A percentile compares a stretch with the other conserved stretches of the same genome.
Conservation (phyloP, 1,284 basidiomycete species). For the Volvariella volvacea region DNA sequence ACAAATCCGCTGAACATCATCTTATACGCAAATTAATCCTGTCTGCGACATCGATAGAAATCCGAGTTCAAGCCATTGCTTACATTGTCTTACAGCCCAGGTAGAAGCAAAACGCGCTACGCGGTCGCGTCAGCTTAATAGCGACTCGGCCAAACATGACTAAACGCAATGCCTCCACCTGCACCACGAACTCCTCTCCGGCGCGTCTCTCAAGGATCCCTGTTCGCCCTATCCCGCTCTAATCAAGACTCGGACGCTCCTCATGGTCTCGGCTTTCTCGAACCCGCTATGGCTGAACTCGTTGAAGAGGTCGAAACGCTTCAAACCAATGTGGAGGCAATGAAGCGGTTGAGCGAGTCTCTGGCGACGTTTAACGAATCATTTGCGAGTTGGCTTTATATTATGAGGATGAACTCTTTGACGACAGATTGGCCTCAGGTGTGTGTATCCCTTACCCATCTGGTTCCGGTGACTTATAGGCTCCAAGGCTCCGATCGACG, state of each 20-base stretch:
- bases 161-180: no score
- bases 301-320: conserved; percentile 82
- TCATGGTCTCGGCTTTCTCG: conserved; percentile 81
- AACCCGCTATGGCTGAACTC: conserved; percentile 79
- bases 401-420: conserved; percentile 91
- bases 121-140: no score
- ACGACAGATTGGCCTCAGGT: conserved; percentile 91
- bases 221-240: conserved; percentile 77
- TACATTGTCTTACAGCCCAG: no score
- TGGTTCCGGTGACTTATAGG: neutral
- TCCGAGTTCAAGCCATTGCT: no score
- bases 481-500: conserved; percentile 53
- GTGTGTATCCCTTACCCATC: conserved; percentile 13
- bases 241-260: conserved; percentile 65
- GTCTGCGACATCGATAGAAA: no score
- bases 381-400: conserved; percentile 88
- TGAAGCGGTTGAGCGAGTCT: conserved; percentile 69
- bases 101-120: no score
- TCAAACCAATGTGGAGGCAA: conserved; percentile 67
- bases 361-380: conserved; percentile 87
- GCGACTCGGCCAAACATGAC: no score
- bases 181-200: conserved; percentile 88
- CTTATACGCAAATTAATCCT: no score
- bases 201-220: conserved; percentile 86
- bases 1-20: no score